Conservation (phyloP, 2,329 filamentous ascomycete species). For the Pyrenochaeta sp. region DNA sequence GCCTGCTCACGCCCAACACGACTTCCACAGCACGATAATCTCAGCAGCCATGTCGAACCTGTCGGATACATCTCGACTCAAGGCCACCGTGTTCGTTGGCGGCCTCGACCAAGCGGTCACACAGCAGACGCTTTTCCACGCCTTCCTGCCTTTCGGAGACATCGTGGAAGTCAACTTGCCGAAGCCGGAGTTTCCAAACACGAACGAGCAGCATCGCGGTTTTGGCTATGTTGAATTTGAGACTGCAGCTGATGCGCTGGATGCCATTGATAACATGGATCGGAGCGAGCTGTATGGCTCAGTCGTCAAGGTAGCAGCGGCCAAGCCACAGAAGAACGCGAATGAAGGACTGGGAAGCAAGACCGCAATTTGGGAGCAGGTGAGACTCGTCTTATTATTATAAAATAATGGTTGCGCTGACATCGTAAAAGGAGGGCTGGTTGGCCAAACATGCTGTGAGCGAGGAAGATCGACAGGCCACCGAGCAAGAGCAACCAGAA, state of each 20-base stretch:
- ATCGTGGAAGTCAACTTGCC: slow-evolving; percentile 91
- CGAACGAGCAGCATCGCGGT: slow-evolving; percentile 81
- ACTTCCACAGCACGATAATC: neutral
- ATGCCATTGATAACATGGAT: slow-evolving; percentile 99
- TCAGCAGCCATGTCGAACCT: slow-evolving; percentile 58
- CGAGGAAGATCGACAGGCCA: slow-evolving; percentile 75
- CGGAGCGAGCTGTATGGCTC: slow-evolving; percentile 93
- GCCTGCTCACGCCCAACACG: slow-evolving; percentile 5
- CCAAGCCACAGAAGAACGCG: slow-evolving; percentile 88
- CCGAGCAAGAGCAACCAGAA: slow-evolving; percentile 61
- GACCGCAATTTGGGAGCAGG: slow-evolving; percentile 97
- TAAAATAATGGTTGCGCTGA: slow-evolving; percentile 19
- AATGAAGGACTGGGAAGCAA: slow-evolving; percentile 90
- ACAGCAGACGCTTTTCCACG: slow-evolving; percentile 77
- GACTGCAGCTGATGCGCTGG: slow-evolving; percentile 81
- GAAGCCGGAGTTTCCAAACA: slow-evolving; percentile 82
- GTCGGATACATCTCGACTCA: slow-evolving; percentile 83
- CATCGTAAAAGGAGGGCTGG: slow-evolving; percentile 80
- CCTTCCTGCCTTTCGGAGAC: slow-evolving; percentile 96
- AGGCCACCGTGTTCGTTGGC: slow-evolving; percentile 91
- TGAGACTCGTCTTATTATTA: slow-evolving; percentile 58
- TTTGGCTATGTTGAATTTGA: slow-evolving; percentile 98
- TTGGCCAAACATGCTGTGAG: slow-evolving; percentile 85
- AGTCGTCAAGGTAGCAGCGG: slow-evolving; percentile 88
- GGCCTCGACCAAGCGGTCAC: slow-evolving; percentile 84